phyloP scores from a whole-genome alignment of 1,284 basidiomycete species.

The Tilletia setariae region DNA sequence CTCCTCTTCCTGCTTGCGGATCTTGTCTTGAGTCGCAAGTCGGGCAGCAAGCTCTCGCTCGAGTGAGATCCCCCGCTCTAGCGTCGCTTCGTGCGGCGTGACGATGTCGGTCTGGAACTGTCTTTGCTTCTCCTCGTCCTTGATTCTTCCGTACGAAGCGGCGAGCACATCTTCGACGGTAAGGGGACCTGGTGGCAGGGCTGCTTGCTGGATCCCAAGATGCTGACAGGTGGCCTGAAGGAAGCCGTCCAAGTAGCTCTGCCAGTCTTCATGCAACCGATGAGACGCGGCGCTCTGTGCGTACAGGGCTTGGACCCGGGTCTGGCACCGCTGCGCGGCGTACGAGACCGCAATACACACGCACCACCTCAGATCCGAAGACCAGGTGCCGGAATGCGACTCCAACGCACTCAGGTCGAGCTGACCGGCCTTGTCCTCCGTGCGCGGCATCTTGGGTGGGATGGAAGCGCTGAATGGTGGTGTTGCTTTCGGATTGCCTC shows the following conservation, averaged over 20 bases:
- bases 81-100: conserved; percentile 27
- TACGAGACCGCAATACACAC: conserved; percentile 45
- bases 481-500: no score
- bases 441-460: no score
- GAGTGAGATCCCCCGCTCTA: conserved; percentile 20
- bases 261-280: conserved; percentile 14
- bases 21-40: background rate
- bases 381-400: conserved; percentile 43
- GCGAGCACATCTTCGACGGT: conserved; percentile 38
- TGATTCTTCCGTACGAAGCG: conserved; percentile 20
- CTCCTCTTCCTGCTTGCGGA: conserved; percentile 11
- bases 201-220: conserved; percentile 33
- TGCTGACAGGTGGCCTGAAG: conserved; percentile 44
- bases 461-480: no score
- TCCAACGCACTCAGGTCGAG: conserved; percentile 38
- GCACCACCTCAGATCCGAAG: conserved; percentile 36
- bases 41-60: conserved; percentile 8
- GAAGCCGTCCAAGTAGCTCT: background rate
- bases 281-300: background rate
- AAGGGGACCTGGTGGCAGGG: conserved; percentile 36
- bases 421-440: conserved; percentile 4
- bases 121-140: conserved; percentile 18
- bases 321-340: conserved; percentile 29
- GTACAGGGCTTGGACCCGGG: background rate
- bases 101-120: conserved; percentile 25